Evolutionary conservation across 1,139 yeast genomes (phyloP).

Genomic region (Magnusiomyces suaveolens): DNA sequence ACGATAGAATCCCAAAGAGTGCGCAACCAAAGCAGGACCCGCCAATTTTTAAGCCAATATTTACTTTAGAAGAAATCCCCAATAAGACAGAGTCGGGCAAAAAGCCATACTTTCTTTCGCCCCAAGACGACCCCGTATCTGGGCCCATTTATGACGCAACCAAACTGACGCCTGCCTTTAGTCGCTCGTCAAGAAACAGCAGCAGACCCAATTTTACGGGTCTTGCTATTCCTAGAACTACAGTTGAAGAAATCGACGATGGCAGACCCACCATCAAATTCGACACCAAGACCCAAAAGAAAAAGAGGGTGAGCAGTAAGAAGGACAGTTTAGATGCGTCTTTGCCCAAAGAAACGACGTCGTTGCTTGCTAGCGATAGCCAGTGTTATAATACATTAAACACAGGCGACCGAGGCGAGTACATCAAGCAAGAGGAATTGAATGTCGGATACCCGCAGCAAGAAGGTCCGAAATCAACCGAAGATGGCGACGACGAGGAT

Average conservation of each 20-base stretch:
- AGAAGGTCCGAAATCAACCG: constrained; percentile 18
- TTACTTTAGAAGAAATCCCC: no score
- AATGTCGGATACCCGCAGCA: not conserved
- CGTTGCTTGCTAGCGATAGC: not conserved
- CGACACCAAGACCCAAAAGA: constrained; percentile 21
- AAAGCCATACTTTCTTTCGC: no score
- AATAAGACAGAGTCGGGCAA: no score
- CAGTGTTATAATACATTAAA: not conserved
- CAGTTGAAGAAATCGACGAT: constrained; percentile 60
- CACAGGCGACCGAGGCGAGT: not conserved
- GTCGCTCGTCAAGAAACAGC: constrained; percentile 13
- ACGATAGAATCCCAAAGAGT: constrained; percentile 4
- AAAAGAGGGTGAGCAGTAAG: not conserved
- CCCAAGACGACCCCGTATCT: no score
- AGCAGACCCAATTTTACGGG: constrained; percentile 62
- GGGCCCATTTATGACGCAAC: no score
- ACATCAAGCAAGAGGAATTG: not conserved
- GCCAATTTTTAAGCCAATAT: no score
- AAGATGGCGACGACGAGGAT: constrained; percentile 16
- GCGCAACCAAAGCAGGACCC: no score
- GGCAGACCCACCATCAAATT: constrained; percentile 41
- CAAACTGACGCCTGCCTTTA: no score
- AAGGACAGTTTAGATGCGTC: constrained; percentile 2
- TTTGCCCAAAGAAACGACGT: not conserved
- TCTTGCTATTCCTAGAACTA: constrained; percentile 66